Percentiles rank a stretch among this genome's conserved stretches.
These are phyloP conservation scores for Clonostachys byssicola DNA, from an alignment of 2,329 filamentous ascomycete genomes.

Conservation along the genomic window DNA sequence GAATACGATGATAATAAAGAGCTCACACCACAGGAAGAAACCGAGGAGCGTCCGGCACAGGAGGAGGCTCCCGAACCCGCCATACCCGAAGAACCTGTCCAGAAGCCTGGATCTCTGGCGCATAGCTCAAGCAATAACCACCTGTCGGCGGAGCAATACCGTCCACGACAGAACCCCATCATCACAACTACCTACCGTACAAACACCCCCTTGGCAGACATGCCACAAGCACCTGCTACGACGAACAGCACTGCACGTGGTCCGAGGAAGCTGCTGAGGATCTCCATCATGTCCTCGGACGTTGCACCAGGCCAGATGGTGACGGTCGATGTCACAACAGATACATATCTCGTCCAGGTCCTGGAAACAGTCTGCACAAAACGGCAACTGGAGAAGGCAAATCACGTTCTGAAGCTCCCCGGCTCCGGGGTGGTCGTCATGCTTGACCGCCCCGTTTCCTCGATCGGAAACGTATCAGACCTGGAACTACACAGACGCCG, in stretches of 20 bases:
- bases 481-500: slow-evolving; percentile 72
- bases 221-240: slow-evolving; percentile 42
- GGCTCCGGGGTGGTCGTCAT: slow-evolving; percentile 72
- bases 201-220: slow-evolving; percentile 50
- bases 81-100: slow-evolving; percentile 8
- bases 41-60: slow-evolving; percentile 29
- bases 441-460: slow-evolving; percentile 73
- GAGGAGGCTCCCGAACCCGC: slow-evolving; percentile 27
- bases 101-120: background rate
- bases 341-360: slow-evolving; percentile 79
- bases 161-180: slow-evolving; percentile 51
- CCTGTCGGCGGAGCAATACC: slow-evolving; percentile 16
- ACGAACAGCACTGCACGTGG: slow-evolving; percentile 47
- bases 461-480: slow-evolving; percentile 70
- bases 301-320: slow-evolving; percentile 69
- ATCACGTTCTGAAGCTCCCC: slow-evolving; percentile 74
- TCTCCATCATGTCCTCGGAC: slow-evolving; percentile 69
- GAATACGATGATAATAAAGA: slow-evolving; percentile 67
- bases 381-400: slow-evolving; percentile 72
- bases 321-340: slow-evolving; percentile 71
- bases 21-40: slow-evolving; percentile 62
- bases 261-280: slow-evolving; percentile 64
- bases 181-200: slow-evolving; percentile 56
- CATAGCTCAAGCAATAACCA: slow-evolving; percentile 19
- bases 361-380: slow-evolving; percentile 75